Percentiles rank a stretch among this genome's conserved stretches.
These are phyloP conservation scores for Choanephora cucurbitarum DNA, from an alignment of 371 early-diverging fungal genomes.

Conservation along the genomic window DNA sequence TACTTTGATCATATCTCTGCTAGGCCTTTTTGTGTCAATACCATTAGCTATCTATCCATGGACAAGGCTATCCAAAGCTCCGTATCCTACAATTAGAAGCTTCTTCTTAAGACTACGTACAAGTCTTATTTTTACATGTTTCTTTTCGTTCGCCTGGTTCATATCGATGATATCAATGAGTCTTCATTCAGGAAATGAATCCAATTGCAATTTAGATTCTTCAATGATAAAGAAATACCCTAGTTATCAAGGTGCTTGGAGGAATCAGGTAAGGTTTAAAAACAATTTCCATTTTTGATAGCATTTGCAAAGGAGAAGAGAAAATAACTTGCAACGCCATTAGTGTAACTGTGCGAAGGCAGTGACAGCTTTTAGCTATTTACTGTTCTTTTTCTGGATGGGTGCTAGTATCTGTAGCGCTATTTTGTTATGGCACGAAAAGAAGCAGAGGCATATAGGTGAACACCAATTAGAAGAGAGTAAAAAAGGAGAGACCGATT, in stretches of 20 bases:
- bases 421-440: conserved; percentile 30
- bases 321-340: background rate
- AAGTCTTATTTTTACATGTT: conserved; percentile 38
- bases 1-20: conserved; percentile 28
- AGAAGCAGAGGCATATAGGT: conserved; percentile 19
- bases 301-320: background rate
- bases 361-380: conserved; percentile 22
- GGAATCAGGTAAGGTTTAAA: conserved; percentile 37
- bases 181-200: conserved; percentile 31
- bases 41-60: conserved; percentile 37
- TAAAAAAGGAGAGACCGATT: background rate
- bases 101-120: conserved; percentile 46
- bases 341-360: conserved; percentile 35
- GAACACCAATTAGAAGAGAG: background rate
- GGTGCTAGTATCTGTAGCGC: conserved; percentile 11
- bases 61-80: conserved; percentile 5
- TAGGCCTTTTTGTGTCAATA: conserved; percentile 30
- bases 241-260: conserved; percentile 33
- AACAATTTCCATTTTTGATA: background rate
- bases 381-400: conserved; percentile 20
- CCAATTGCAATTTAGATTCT: conserved; percentile 29
- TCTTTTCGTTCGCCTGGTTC: conserved; percentile 40
- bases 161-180: conserved; percentile 45
- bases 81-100: conserved; percentile 19
- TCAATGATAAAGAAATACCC: conserved; percentile 16